A percentile compares a stretch with the other conserved stretches of the same genome.
phyloP scores from a whole-genome alignment of 106 monocot species.

The Hemerocallis citrina region DNA sequence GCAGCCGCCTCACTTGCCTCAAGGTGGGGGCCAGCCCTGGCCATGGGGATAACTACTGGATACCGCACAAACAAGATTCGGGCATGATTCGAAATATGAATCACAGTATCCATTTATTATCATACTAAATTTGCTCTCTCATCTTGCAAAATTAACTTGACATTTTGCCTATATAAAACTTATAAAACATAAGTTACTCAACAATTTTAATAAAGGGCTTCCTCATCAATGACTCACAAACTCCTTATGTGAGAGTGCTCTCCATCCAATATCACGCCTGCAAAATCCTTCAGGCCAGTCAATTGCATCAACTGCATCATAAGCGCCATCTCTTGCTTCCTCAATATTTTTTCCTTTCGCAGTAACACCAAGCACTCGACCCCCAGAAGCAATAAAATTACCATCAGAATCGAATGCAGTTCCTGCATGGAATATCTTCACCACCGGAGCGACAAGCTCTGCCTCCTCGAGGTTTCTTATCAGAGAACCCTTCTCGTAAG shows the following conservation, averaged over 20 bases:
- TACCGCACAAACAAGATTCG: no score
- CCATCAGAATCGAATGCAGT: slow-evolving; percentile 55
- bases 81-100: no score
- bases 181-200: neutral
- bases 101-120: no score
- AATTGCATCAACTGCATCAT: slow-evolving; percentile 62
- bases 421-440: slow-evolving; percentile 90
- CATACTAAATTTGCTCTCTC: no score
- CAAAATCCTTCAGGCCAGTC: slow-evolving; percentile 83
- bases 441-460: slow-evolving; percentile 48
- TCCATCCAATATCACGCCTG: slow-evolving; percentile 81
- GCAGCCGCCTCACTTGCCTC: no score
- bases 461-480: slow-evolving; percentile 84
- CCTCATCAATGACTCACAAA: neutral
- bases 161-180: no score
- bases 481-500: slow-evolving; percentile 62
- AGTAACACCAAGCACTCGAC: slow-evolving; percentile 73
- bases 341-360: slow-evolving; percentile 72
- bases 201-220: neutral
- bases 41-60: no score
- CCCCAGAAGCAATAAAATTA: slow-evolving; percentile 65
- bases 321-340: slow-evolving; percentile 65
- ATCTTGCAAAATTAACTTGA: no score
- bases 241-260: slow-evolving; percentile 32
- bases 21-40: no score